phyloP scores from a whole-genome alignment of 1,284 basidiomycete genomes.

The Mycena sp. region DNA sequence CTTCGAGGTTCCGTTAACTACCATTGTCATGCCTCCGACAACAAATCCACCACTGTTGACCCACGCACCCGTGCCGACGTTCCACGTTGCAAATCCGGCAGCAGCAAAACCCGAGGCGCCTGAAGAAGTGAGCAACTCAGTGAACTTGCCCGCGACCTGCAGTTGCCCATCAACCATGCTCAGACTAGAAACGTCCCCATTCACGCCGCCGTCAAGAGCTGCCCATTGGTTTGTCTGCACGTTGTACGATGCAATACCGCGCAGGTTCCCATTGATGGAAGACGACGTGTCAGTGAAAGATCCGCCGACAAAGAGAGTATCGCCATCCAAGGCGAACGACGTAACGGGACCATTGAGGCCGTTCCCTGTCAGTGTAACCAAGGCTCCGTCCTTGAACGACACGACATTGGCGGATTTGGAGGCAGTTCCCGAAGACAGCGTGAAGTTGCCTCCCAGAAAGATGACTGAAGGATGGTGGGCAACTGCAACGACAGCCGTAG shows the following conservation, averaged over 20 bases:
- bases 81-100: constrained; percentile 84
- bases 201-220: constrained; percentile 77
- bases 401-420: constrained; percentile 78
- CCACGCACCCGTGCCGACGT: constrained; percentile 74
- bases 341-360: constrained; percentile 83
- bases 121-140: constrained; percentile 54
- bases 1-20: constrained; percentile 67
- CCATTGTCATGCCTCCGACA: constrained; percentile 77
- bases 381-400: constrained; percentile 68
- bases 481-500: constrained; percentile 62
- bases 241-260: constrained; percentile 82
- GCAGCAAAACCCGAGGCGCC: constrained; percentile 52
- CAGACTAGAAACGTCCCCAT: constrained; percentile 78
- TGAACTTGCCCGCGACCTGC: constrained; percentile 83
- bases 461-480: constrained; percentile 70
- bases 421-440: constrained; percentile 63
- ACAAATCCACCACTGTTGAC: constrained; percentile 78
- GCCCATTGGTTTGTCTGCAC: constrained; percentile 74
- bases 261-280: constrained; percentile 62
- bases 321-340: constrained; percentile 68
- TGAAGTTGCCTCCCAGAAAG: constrained; percentile 86
- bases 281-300: constrained; percentile 79
- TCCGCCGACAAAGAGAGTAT: constrained; percentile 85
- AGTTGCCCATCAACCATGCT: constrained; percentile 61
- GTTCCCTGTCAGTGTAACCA: constrained; percentile 62